These are phyloP conservation scores for Mimosa pudica DNA, from an alignment of 306 rosid species.

Conservation along the genomic window DNA sequence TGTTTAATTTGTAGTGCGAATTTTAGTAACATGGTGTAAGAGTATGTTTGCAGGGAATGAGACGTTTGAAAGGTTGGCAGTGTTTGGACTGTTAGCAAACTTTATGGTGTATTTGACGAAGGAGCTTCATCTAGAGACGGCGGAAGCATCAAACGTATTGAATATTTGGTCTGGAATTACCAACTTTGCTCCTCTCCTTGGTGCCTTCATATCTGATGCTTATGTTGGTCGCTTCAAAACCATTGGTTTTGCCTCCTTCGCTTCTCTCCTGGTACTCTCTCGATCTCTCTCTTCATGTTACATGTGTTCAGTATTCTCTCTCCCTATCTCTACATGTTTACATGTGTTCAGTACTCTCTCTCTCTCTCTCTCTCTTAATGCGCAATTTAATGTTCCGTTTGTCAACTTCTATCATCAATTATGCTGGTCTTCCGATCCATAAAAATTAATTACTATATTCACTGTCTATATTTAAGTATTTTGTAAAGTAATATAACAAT, in stretches of 20 bases:
- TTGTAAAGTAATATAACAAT: too few relatives aligned
- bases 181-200: constrained; percentile 62
- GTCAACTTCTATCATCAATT: too few relatives aligned
- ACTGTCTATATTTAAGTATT: too few relatives aligned
- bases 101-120: constrained; percentile 73
- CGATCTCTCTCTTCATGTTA: not conserved
- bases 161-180: constrained; percentile 59
- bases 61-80: constrained; percentile 81
- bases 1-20: too few relatives aligned
- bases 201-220: constrained; percentile 82
- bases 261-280: constrained; percentile 48
- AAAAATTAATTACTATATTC: too few relatives aligned
- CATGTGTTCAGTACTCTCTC: not conserved
- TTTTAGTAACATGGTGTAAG: not conserved
- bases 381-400: not conserved
- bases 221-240: constrained; percentile 70
- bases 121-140: constrained; percentile 65
- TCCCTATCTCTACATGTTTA: not conserved
- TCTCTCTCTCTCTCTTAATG: not conserved
- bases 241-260: constrained; percentile 63
- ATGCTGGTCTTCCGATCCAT: too few relatives aligned
- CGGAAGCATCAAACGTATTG: constrained; percentile 58
- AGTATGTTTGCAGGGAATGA: not conserved
- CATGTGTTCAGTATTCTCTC: not conserved
- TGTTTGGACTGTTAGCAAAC: constrained; percentile 65